Base-by-base conservation (phyloP, 257 asterid species). In the Jacaranda copaia region DNA sequence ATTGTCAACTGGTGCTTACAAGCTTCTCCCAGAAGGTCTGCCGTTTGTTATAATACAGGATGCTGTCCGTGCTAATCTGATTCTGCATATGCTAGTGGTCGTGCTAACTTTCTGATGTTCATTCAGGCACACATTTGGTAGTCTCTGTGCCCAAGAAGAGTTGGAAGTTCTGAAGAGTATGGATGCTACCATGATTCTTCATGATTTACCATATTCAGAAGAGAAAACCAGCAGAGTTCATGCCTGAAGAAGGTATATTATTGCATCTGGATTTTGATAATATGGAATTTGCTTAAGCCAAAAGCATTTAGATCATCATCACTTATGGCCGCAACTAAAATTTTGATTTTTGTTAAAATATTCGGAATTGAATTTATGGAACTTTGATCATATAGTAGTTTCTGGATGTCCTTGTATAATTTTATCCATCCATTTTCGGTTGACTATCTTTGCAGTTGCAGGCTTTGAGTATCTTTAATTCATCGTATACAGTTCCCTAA, bases 381-480 rank as follows among this genome's bases (percentile, higher is more conserved):
- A 25, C 32, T 25, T 25, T 25, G 32, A 25, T 25, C 32, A 25
- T 25, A 25, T 25, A 2, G 32, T 25, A 25, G 32, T 25, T 25
- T 25, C 32, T 48, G 9, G 4, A 48, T 48, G 53, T 9, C 53
- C 53, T 48, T 48, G 13, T 8, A 25, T 48, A 48, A 2, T 12
- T 48, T 9, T 9, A 8, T 8, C 15, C 3, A 48, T 3, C 53
- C 13, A 48, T 48, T 11, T 48, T 48, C 7, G 32, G 11, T 55
- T 55, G 35, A 55, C 32, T 5, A 2, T n/a, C 35, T 55, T 16
- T 8, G 32, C 6, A 2, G 5, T 15, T 55, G 61, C 61, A 55
- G 61, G 61, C 61, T 55, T 55, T 7, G 61, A 55, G 18, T 55
- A n/a, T 55, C 61, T 55, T 55, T 55, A 55, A 55, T 55, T 55